Evolutionary conservation across 2,329 filamentous ascomycete species (phyloP), one percentile per base, ranked within the genome.

Genomic region (Hypocrella siamensis): DNA sequence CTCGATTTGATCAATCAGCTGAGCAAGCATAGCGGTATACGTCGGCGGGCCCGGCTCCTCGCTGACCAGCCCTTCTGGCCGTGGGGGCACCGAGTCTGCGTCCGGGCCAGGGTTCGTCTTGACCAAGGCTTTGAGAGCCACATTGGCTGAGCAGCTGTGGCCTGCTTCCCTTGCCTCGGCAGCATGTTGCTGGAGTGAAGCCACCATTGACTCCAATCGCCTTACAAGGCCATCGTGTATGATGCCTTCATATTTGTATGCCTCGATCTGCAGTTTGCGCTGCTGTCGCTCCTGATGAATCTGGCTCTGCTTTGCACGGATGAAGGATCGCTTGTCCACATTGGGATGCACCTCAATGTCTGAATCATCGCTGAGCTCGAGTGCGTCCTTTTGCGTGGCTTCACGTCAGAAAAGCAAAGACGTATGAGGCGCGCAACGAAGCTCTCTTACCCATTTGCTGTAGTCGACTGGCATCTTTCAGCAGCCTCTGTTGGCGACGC

Each of bases 311-410:
- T 98, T 98, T 42, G 90, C 92, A 42, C 88, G 83, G 54, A 98
- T 98, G 58, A 98, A 98, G 38, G 88, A 96, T 31, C 79, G 75
- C 58, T 98, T 98, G 63, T 98, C 90, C 53, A 98, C 90, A 53
- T 98, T 98, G 38, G 90, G 90, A 57, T 98, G 90, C 31, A 96
- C 90, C 61, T 98, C 90, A 46, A 98, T 78, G 49, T 98, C 90
- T 31, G 85, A 94, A 59, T 98, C 90, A 58, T 98, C 90, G 49
- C 84, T 93, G 51, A 98, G 76, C 74, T 98, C 90, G 50, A 98
- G 72, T 37, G 80, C 78, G 53, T 96, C 81, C 77, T 82, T 38
- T n/a, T 5, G 25, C 9, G n/a, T 10, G n/a, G 11, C 25, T 5
- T 26, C 10, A 14, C 7, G 25, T 14, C n/a, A 26, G 25, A 26